A percentile compares a stretch with the other conserved stretches of the same genome.
phyloP scores from a whole-genome alignment of 352 stramenopile species.

The Thalassiosira gravida region DNA sequence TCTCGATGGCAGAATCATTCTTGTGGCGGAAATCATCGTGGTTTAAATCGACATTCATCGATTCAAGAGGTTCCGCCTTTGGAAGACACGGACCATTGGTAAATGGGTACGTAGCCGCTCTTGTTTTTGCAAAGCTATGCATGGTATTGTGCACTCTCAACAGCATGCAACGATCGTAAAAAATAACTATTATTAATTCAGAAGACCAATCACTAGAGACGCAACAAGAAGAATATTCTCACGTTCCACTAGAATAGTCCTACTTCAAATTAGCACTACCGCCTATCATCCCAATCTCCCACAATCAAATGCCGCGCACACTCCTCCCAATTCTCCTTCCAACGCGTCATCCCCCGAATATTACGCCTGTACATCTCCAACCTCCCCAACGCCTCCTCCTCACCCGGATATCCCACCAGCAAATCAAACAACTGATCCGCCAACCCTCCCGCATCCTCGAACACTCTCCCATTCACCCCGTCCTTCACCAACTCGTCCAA shows the following conservation, averaged over 20 bases:
- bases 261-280: no score
- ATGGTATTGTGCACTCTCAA: no score
- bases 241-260: no score
- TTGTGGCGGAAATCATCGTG: background rate
- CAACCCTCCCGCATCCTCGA: conserved; percentile 66
- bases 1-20: background rate
- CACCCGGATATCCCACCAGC: conserved; percentile 32
- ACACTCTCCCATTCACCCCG: conserved; percentile 88
- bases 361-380: conserved; percentile 62
- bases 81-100: background rate
- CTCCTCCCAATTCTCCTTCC: conserved; percentile 80
- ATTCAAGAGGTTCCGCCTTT: background rate
- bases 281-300: no score
- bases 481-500: conserved; percentile 96
- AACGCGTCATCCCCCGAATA: conserved; percentile 64
- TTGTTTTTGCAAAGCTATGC: no score
- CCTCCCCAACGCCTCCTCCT: conserved; percentile 44
- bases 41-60: background rate
- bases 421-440: conserved; percentile 64
- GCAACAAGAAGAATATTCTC: no score
- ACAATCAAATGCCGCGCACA: no score
- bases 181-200: no score
- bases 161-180: no score
- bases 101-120: no score
- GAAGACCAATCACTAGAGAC: no score